phyloP scores from a whole-genome alignment of 1,139 yeast species.

The Candida sp. region DNA sequence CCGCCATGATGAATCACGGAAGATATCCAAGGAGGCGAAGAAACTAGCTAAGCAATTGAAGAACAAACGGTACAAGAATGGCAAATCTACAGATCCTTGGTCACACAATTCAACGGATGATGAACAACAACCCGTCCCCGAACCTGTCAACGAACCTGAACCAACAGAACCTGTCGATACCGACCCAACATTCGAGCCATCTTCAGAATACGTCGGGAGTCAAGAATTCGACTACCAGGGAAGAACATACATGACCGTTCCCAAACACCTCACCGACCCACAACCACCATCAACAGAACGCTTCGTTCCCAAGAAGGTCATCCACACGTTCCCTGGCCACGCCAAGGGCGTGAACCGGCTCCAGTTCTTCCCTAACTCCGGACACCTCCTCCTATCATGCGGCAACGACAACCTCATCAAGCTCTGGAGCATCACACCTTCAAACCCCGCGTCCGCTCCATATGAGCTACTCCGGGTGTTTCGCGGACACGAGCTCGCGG shows the following conservation, averaged over 20 bases:
- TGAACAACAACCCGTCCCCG: neutral
- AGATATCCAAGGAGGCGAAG: conserved; percentile 8
- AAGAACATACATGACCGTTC: conserved; percentile 65
- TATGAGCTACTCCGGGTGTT: conserved; percentile 65
- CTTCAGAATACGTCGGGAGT: conserved; percentile 56
- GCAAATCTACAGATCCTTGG: conserved; percentile 15
- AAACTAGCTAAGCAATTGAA: conserved; percentile 15
- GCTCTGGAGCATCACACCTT: conserved; percentile 69
- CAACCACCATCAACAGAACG: conserved; percentile 65
- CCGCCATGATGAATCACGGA: neutral
- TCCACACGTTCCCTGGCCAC: conserved; percentile 66
- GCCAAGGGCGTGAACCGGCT: conserved; percentile 66
- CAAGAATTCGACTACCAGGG: conserved; percentile 57
- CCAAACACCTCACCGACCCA: conserved; percentile 54
- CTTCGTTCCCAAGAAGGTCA: conserved; percentile 67
- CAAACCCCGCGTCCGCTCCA: conserved; percentile 23
- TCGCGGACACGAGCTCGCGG: conserved; percentile 69
- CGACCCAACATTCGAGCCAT: conserved; percentile 24
- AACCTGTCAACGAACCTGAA: no score
- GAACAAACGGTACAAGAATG: conserved; percentile 9
- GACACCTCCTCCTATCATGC: conserved; percentile 76
- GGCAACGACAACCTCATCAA: conserved; percentile 75
- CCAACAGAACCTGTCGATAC: no score
- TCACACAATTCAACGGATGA: conserved; percentile 11
- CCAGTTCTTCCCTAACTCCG: conserved; percentile 68